Percentiles rank a stretch among this genome's conserved stretches.
Evolutionary conservation across 768 basidiomycete species (phyloP).

Genomic region (Hericium rajendrae): DNA sequence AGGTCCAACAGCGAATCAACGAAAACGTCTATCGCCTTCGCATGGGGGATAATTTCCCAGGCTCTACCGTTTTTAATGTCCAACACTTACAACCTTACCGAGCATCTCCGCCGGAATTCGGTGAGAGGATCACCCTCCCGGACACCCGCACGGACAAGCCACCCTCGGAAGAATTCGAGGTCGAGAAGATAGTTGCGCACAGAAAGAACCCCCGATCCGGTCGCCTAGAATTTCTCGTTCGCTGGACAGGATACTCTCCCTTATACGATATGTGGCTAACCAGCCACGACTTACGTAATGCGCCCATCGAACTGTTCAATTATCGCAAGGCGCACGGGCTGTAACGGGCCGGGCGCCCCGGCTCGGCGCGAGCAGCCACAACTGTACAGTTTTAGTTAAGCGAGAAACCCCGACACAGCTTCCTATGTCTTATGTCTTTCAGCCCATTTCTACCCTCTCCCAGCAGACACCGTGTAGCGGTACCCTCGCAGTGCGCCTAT

Average conservation of each 20-base stretch:
- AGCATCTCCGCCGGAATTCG: conserved; percentile 11
- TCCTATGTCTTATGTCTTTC: too few species aligned
- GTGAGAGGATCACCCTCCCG: background rate
- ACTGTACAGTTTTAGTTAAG: too few species aligned
- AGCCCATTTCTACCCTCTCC: too few species aligned
- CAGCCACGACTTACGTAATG: background rate
- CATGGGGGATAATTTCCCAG: conserved; percentile 13
- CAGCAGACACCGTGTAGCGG: too few species aligned
- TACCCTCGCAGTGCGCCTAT: too few species aligned
- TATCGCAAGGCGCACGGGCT: background rate
- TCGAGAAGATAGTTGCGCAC: background rate
- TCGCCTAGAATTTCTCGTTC: conserved; percentile 4
- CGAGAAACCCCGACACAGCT: too few species aligned
- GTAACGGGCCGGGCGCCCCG: too few species aligned
- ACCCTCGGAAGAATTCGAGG: conserved; percentile 2
- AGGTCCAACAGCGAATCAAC: conserved; percentile 15
- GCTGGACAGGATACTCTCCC: conserved; percentile 10
- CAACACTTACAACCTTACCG: conserved; percentile 16
- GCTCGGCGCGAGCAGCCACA: too few species aligned
- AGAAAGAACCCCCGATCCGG: background rate
- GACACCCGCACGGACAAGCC: background rate
- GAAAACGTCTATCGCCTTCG: conserved; percentile 14
- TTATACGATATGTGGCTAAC: background rate
- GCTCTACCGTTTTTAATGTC: conserved; percentile 18
- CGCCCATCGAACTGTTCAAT: background rate